Evolutionary conservation across 148 eudicot genomes (phyloP).

Genomic region (Cornus suecica): DNA sequence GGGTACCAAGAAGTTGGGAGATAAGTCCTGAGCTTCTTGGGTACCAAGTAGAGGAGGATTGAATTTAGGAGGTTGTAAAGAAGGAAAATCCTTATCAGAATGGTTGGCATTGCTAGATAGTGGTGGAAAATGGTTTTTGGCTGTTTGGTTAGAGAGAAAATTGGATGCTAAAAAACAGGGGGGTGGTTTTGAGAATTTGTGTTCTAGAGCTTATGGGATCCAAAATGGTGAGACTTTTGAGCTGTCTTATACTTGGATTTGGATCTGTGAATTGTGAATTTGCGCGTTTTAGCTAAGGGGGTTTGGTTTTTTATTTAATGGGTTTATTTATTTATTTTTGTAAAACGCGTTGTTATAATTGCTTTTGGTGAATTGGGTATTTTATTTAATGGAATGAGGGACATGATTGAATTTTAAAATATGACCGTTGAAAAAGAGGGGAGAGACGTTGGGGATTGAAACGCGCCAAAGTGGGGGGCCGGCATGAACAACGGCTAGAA

Average conservation of each 20-base stretch:
- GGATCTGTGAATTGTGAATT: background rate
- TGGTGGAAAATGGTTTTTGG: background rate
- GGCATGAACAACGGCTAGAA: background rate
- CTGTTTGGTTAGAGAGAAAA: constrained; percentile 7
- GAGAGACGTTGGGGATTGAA: constrained; percentile 5
- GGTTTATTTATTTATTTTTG: background rate
- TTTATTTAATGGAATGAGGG: background rate
- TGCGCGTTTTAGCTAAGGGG: background rate
- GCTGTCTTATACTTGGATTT: background rate
- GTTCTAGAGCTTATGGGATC: background rate
- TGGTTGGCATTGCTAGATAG: constrained; percentile 26
- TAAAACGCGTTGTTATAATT: constrained; percentile 9
- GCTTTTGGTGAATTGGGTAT: background rate
- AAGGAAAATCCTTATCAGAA: constrained; percentile 21
- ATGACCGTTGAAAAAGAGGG: constrained; percentile 7
- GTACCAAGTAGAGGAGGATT: constrained; percentile 27
- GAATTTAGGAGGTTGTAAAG: constrained; percentile 28
- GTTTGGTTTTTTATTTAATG: background rate
- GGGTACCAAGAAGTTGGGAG: constrained; percentile 24
- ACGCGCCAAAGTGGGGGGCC: background rate
- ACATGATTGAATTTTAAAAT: background rate
- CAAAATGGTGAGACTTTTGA: background rate
- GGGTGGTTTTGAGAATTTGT: too few relatives aligned
- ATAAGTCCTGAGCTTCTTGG: constrained; percentile 29
- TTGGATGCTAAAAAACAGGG: background rate